These are phyloP conservation scores for Coelastrella sp. DNA, from an alignment of 139 green algal species.

Conservation along the genomic window DNA sequence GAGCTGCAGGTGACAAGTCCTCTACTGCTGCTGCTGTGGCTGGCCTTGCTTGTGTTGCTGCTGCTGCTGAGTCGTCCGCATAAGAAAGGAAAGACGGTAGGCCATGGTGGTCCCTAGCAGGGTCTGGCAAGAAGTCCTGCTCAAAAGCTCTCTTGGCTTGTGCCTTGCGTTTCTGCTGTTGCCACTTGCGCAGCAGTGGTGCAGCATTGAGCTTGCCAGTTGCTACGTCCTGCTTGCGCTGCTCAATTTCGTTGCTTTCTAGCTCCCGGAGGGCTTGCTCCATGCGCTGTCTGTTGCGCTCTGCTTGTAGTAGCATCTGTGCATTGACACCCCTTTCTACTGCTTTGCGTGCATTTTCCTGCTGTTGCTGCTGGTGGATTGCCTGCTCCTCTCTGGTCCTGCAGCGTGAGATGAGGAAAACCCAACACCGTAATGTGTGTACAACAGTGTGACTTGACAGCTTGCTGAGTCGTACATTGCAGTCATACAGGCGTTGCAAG, in stretches of 20 bases:
- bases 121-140: constrained; percentile 38
- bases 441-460: no score
- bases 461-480: no score
- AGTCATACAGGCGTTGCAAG: no score
- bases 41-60: not conserved
- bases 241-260: constrained; percentile 30
- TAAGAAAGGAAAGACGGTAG: constrained; percentile 25
- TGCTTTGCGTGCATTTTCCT: constrained; percentile 15
- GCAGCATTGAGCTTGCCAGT: constrained; percentile 14
- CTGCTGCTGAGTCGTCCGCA: not conserved
- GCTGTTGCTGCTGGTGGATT: not conserved
- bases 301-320: constrained; percentile 23
- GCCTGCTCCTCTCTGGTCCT: not conserved
- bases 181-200: constrained; percentile 45
- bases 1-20: not conserved
- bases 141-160: constrained; percentile 34
- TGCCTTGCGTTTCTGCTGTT: constrained; percentile 31
- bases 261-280: constrained; percentile 36
- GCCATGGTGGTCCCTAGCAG: not conserved
- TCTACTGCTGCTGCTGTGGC: not conserved
- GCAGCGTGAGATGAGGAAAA: no score
- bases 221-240: constrained; percentile 33
- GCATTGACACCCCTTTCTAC: constrained; percentile 35
- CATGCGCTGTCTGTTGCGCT: constrained; percentile 41
- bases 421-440: no score